Evolutionary conservation across 345 rosid genomes (phyloP), one percentile per base, ranked within the genome.

Genomic region (Leavenworthia alabamica): DNA sequence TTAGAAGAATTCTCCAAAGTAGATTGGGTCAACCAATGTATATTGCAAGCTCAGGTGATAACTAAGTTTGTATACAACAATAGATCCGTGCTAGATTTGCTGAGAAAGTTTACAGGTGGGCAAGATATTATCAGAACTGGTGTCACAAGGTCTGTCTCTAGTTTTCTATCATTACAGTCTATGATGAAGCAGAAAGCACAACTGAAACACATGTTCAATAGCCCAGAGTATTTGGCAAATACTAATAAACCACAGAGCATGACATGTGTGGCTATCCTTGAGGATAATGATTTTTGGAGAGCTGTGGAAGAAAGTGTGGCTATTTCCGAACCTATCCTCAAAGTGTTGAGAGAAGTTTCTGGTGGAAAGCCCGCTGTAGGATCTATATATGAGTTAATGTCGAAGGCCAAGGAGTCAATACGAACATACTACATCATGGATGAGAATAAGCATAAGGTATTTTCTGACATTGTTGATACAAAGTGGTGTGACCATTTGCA

Each of bases 351-450:
- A 73, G 95, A 86, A 79, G 95, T 86, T 17, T 81, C 88, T 7
- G 88, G 83, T 22, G 95, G 95, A 37, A 89, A 80, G 72, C 89
- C 88, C 17, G 81, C 85, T 7, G 77, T 86, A 39, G 95, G 95
- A 33, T 84, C 80, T 42, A 82, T 89, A 26, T 89, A 89, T 10
- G 97, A 89, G 77, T 77, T 83, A 47, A 86, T 89, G 97, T 84
- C 84, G 2, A 75, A 76, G 72, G 97, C 92, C 2, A 86, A 86
- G 77, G 97, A 89, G 67, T 86, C 88, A 0, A 81, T 89, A 52
- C 79, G 84, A 72, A 89, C 97, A 15, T 89, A 86, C 76, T 86
- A 83, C 57, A 89, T 89, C 58, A 83, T 89, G 97, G 95, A 86
- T 39, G 95, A 89, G 74, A 77, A 73, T 26, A 89, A 89, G 83